Percentiles rank a stretch among this genome's conserved stretches.
These are phyloP conservation scores for Aspergillus nanangensis DNA, from an alignment of 495 filamentous ascomycete genomes.

Conservation along the genomic window DNA sequence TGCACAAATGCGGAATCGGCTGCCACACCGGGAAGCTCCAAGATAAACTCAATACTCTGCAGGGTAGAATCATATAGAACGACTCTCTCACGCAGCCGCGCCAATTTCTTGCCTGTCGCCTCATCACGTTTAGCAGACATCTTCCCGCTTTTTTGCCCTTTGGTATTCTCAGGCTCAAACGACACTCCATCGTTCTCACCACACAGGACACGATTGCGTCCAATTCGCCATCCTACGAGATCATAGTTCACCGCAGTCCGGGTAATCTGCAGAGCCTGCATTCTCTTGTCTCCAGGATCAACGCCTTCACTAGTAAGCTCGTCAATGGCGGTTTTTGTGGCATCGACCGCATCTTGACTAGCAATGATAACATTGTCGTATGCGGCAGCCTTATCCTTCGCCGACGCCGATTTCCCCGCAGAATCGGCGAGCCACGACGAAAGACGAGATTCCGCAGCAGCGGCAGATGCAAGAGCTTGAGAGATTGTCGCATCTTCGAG, in stretches of 20 bases:
- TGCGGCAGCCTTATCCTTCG: slow-evolving; percentile 64
- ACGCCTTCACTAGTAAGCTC: slow-evolving; percentile 80
- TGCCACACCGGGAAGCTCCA: slow-evolving; percentile 86
- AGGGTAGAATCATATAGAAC: slow-evolving; percentile 92
- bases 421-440: slow-evolving; percentile 34
- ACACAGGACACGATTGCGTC: slow-evolving; percentile 83
- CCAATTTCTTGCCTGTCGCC: slow-evolving; percentile 62
- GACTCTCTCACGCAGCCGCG: slow-evolving; percentile 78
- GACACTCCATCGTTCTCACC: slow-evolving; percentile 70
- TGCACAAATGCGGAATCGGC: slow-evolving; percentile 71
- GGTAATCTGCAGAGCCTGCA: slow-evolving; percentile 92
- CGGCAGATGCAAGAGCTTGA: slow-evolving; percentile 58
- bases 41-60: slow-evolving; percentile 83
- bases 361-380: slow-evolving; percentile 89
- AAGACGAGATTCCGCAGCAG: slow-evolving; percentile 50
- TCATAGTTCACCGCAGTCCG: slow-evolving; percentile 89
- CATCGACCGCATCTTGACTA: slow-evolving; percentile 92
- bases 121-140: slow-evolving; percentile 54
- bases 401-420: slow-evolving; percentile 32
- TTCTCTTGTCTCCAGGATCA: slow-evolving; percentile 74
- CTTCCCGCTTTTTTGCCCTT: slow-evolving; percentile 41
- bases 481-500: slow-evolving; percentile 93
- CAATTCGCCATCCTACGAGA: slow-evolving; percentile 90
- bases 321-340: slow-evolving; percentile 87
- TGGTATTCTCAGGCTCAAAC: slow-evolving; percentile 51